Evolutionary conservation across 495 filamentous ascomycete genomes (phyloP).

Genomic region (Diplogelasinospora grovesii): DNA sequence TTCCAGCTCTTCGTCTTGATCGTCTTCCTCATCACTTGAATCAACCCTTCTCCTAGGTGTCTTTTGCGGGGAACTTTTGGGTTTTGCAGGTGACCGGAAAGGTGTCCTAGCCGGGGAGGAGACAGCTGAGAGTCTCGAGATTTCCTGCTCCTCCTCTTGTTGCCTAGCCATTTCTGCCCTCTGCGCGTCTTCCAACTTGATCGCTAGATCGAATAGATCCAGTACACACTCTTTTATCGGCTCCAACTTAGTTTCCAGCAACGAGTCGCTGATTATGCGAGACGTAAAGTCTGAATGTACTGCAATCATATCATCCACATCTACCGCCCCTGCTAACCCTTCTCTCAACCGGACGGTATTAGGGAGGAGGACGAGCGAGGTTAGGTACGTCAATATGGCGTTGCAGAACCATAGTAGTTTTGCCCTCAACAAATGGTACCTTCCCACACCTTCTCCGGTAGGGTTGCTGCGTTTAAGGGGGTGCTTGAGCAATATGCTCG

Average conservation of each 20-base stretch:
- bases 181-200: constrained; percentile 44
- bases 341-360: constrained; percentile 45
- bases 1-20: constrained; percentile 24
- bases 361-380: constrained; percentile 60
- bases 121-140: constrained; percentile 25
- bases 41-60: constrained; percentile 11
- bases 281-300: constrained; percentile 59
- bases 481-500: constrained; percentile 57
- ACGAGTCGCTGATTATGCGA: constrained; percentile 55
- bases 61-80: constrained; percentile 2
- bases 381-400: constrained; percentile 66
- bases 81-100: constrained; percentile 5
- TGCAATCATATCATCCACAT: constrained; percentile 75
- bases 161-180: constrained; percentile 31
- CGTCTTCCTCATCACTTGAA: constrained; percentile 28
- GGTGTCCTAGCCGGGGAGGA: constrained; percentile 19
- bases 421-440: constrained; percentile 60
- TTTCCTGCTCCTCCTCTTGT: constrained; percentile 34
- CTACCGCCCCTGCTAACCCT: constrained; percentile 52
- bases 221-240: constrained; percentile 61
- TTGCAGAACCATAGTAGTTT: constrained; percentile 75
- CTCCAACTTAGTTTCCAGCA: constrained; percentile 56
- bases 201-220: constrained; percentile 53
- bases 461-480: constrained; percentile 38
- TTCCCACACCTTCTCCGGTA: constrained; percentile 2